Conservation (phyloP, 2,329 filamentous ascomycete genomes). For the Intubia oerlemansii region DNA sequence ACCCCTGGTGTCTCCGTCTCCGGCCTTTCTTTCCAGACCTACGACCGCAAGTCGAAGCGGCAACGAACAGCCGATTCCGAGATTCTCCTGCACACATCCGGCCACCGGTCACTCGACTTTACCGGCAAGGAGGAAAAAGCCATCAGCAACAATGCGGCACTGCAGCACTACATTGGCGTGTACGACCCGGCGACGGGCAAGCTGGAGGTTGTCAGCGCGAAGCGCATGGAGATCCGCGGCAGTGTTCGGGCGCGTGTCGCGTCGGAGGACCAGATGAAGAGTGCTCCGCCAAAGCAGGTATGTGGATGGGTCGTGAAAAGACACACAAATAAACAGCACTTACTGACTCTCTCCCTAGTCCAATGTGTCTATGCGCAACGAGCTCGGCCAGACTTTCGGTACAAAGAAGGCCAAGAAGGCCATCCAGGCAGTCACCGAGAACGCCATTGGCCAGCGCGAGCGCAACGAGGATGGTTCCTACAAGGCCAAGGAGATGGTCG, state of each 20-base stretch:
- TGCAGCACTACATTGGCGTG: constrained; percentile 44
- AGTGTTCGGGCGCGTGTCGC: constrained; percentile 33
- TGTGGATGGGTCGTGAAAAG: background rate
- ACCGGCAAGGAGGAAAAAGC: constrained; percentile 31
- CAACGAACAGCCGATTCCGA: constrained; percentile 17
- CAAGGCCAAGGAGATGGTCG: constrained; percentile 7
- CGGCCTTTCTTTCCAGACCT: too few species aligned
- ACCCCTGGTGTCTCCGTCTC: constrained; percentile 19
- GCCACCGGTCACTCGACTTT: constrained; percentile 36
- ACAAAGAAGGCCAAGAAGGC: constrained; percentile 73
- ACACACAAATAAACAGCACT: too few species aligned
- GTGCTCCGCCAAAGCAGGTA: constrained; percentile 14
- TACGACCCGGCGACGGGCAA: constrained; percentile 38
- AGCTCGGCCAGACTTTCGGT: constrained; percentile 59
- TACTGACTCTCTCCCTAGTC: constrained; percentile 18
- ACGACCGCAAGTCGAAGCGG: constrained; percentile 11
- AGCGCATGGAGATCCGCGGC: constrained; percentile 40
- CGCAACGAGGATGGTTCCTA: constrained; percentile 24
- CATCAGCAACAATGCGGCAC: constrained; percentile 18
- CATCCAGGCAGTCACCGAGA: constrained; percentile 44
- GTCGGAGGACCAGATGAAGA: constrained; percentile 21
- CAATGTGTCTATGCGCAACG: constrained; percentile 39
- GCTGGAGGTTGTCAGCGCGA: constrained; percentile 38
- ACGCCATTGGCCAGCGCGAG: constrained; percentile 33
- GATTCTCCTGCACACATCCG: constrained; percentile 34